Evolutionary conservation across 2,329 filamentous ascomycete genomes (phyloP).

Genomic region (Cladosporium oxysporum): DNA sequence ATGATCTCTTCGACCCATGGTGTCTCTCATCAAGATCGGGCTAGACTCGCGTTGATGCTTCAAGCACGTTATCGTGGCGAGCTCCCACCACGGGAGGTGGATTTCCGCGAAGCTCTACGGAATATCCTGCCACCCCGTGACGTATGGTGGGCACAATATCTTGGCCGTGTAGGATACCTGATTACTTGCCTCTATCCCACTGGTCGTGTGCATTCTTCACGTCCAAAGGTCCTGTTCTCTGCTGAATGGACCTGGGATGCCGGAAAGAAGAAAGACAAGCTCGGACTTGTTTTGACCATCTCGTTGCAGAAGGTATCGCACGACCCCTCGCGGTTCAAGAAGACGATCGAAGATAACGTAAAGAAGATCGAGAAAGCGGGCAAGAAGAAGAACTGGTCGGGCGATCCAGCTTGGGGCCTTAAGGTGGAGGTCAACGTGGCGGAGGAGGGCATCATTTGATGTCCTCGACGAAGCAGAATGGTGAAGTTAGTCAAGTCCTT

Average conservation of each 20-base stretch:
- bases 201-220: conserved; percentile 45
- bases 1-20: conserved; percentile 69
- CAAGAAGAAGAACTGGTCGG: conserved; percentile 61
- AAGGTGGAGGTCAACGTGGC: conserved; percentile 39
- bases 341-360: conserved; percentile 45
- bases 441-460: conserved; percentile 18
- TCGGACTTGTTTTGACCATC: conserved; percentile 45
- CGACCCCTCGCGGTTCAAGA: conserved; percentile 46
- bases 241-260: conserved; percentile 19
- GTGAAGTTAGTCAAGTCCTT: neutral
- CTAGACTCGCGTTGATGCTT: conserved; percentile 68
- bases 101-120: conserved; percentile 55
- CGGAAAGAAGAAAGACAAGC: conserved; percentile 34
- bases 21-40: conserved; percentile 70
- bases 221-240: conserved; percentile 18
- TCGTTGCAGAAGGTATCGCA: conserved; percentile 45
- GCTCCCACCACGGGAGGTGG: conserved; percentile 58
- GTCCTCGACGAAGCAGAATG: neutral
- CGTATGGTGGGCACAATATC: conserved; percentile 67
- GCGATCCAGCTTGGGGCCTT: conserved; percentile 44
- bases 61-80: conserved; percentile 74
- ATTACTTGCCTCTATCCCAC: conserved; percentile 63
- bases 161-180: conserved; percentile 61
- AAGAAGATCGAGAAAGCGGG: conserved; percentile 56
- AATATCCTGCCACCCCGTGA: conserved; percentile 53